Conservation (phyloP, 805 yeast species). For the Lachancea nothofagi region DNA sequence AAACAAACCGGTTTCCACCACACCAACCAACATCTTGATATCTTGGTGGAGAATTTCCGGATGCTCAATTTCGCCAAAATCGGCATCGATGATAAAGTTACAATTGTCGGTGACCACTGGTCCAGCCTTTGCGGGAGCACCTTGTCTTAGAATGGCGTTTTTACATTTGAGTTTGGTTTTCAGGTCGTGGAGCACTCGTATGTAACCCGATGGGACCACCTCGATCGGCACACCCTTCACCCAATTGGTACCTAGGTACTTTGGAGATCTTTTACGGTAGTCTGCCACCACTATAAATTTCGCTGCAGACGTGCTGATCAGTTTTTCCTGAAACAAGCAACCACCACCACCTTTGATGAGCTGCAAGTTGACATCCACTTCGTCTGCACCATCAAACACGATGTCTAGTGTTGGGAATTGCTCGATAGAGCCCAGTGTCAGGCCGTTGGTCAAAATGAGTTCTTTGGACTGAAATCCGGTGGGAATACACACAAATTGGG, state of each 20-base stretch:
- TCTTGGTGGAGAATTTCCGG: slow-evolving; percentile 51
- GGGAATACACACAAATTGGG: slow-evolving; percentile 72
- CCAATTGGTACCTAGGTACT: slow-evolving; percentile 74
- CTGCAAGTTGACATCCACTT: slow-evolving; percentile 74
- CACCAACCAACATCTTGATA: slow-evolving; percentile 79
- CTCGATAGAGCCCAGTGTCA: slow-evolving; percentile 74
- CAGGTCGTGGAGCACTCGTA: slow-evolving; percentile 65
- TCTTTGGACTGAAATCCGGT: slow-evolving; percentile 95
- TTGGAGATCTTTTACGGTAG: slow-evolving; percentile 70
- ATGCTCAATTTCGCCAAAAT: slow-evolving; percentile 68
- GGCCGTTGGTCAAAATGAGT: slow-evolving; percentile 74
- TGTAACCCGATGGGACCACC: slow-evolving; percentile 83
- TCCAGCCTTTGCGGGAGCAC: slow-evolving; percentile 91
- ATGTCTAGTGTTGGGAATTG: slow-evolving; percentile 78
- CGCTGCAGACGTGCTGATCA: slow-evolving; percentile 76
- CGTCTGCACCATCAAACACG: slow-evolving; percentile 98
- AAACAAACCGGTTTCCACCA: slow-evolving; percentile 93
- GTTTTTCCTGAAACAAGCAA: slow-evolving; percentile 91
- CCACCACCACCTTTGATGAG: slow-evolving; percentile 99
- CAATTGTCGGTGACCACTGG: slow-evolving; percentile 95
- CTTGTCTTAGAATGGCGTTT: slow-evolving; percentile 69
- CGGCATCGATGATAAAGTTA: slow-evolving; percentile 88
- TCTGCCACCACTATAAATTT: slow-evolving; percentile 88
- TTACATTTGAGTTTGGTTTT: slow-evolving; percentile 40
- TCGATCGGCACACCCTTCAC: slow-evolving; percentile 91